Percentiles rank a stretch among this genome's conserved stretches.
Conservation (phyloP, 2,329 filamentous ascomycete species). For the Aspergillus candidus region DNA sequence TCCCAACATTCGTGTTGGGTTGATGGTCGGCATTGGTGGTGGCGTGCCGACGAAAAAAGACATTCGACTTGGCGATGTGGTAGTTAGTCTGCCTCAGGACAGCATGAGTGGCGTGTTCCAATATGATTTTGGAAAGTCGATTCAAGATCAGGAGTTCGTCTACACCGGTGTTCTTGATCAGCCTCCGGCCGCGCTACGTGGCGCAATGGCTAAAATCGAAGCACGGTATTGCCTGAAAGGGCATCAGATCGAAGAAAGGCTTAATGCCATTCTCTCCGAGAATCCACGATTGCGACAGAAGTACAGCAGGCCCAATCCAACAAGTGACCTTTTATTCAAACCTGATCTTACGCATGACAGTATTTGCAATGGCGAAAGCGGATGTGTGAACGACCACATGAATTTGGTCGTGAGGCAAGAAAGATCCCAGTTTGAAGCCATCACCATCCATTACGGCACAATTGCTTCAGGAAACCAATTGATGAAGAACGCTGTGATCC, state of each 20-base stretch:
- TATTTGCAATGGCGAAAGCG: too few relatives aligned
- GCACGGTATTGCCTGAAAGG: slow-evolving; percentile 3
- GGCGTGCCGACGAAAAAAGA: slow-evolving; percentile 22
- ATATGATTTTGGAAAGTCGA: slow-evolving; percentile 24
- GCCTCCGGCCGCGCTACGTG: slow-evolving; percentile 12
- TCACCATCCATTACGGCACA: slow-evolving; percentile 5
- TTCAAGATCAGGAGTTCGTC: slow-evolving; percentile 12
- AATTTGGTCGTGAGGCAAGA: slow-evolving; percentile 5
- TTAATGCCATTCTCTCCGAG: too few relatives aligned
- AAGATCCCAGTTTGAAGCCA: slow-evolving; percentile 4
- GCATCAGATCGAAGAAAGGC: too few relatives aligned
- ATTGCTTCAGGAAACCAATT: slow-evolving; percentile 5
- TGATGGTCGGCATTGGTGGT: slow-evolving; percentile 44
- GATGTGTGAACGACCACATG: slow-evolving; percentile 6
- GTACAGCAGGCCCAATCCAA: too few relatives aligned
- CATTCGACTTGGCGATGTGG: slow-evolving; percentile 28
- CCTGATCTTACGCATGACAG: too few relatives aligned
- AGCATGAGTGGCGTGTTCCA: slow-evolving; percentile 20
- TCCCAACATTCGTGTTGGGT: slow-evolving; percentile 27
- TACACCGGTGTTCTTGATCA: slow-evolving; percentile 12
- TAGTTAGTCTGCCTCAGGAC: slow-evolving; percentile 17
- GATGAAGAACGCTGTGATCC: background rate
- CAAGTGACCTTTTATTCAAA: too few relatives aligned
- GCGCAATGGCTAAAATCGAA: slow-evolving; percentile 6
- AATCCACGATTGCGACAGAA: too few relatives aligned